Percentiles rank a stretch among this genome's conserved stretches.
Conservation (phyloP, 352 stramenopile species). For the Pythium guiyangense region DNA sequence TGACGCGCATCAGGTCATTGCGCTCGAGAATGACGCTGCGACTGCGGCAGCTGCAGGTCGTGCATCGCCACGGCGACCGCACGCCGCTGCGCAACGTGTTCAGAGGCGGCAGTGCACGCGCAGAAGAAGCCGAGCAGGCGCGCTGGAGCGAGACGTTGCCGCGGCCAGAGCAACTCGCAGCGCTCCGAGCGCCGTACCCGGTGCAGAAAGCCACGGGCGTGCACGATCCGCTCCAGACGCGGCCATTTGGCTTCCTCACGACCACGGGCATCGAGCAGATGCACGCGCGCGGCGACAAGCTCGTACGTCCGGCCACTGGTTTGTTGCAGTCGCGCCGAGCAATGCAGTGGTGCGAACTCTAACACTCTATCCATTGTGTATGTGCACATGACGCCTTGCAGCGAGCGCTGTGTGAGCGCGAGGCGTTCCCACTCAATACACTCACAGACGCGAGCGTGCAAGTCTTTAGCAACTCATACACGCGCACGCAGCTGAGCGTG, state of each 20-base stretch:
- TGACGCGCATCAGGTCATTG: too few species aligned
- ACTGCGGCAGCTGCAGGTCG: slow-evolving; percentile 72
- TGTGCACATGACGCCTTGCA: slow-evolving; percentile 7
- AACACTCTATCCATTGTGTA: background rate
- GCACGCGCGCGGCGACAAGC: slow-evolving; percentile 34
- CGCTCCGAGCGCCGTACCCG: slow-evolving; percentile 28
- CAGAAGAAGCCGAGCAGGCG: slow-evolving; percentile 32
- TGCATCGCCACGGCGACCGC: slow-evolving; percentile 79
- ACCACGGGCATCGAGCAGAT: slow-evolving; percentile 63
- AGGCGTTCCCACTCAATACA: slow-evolving; percentile 36
- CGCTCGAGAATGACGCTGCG: slow-evolving; percentile 13
- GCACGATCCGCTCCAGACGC: slow-evolving; percentile 37
- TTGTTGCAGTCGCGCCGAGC: background rate
- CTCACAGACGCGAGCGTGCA: slow-evolving; percentile 34
- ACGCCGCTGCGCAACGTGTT: slow-evolving; percentile 76
- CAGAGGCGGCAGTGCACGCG: slow-evolving; percentile 17
- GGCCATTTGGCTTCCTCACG: slow-evolving; percentile 69
- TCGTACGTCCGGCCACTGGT: slow-evolving; percentile 23
- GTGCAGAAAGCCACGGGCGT: slow-evolving; percentile 14
- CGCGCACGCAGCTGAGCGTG: slow-evolving; percentile 74
- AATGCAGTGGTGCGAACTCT: background rate
- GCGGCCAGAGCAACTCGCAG: slow-evolving; percentile 22
- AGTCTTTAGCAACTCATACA: slow-evolving; percentile 70
- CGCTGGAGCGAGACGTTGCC: slow-evolving; percentile 46
- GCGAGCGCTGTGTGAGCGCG: slow-evolving; percentile 32